Evolutionary conservation across 176 grass and related monocot genomes (phyloP).

Genomic region (Paspalum notatum): DNA sequence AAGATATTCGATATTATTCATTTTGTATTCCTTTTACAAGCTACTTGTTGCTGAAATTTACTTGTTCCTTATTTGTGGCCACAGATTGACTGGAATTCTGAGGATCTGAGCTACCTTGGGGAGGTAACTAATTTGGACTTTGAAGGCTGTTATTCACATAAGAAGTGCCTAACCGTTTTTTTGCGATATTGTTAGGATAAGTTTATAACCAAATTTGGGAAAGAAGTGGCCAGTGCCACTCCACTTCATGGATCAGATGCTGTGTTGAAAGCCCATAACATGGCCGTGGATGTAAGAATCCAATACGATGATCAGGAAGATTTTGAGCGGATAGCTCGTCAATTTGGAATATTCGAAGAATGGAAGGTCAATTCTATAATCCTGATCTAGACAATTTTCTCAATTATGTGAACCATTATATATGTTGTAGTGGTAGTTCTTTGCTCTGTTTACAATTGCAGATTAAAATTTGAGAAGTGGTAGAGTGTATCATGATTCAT

Average conservation of each 20-base stretch:
- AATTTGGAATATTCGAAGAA: slow-evolving; percentile 99
- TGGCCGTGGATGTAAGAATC: slow-evolving; percentile 79
- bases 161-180: slow-evolving; percentile 21
- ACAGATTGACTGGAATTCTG: slow-evolving; percentile 94
- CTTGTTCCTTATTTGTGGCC: slow-evolving; percentile 27
- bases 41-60: slow-evolving; percentile 32
- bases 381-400: neutral
- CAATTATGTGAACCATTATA: neutral
- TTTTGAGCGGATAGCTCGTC: slow-evolving; percentile 85
- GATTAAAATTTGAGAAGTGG: slow-evolving; percentile 9
- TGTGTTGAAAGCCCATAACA: slow-evolving; percentile 63
- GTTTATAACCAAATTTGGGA: slow-evolving; percentile 64
- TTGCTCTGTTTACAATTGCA: slow-evolving; percentile 20
- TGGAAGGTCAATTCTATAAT: slow-evolving; percentile 79
- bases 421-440: slow-evolving; percentile 6
- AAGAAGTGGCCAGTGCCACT: slow-evolving; percentile 71
- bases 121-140: slow-evolving; percentile 66
- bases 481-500: neutral
- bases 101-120: slow-evolving; percentile 76
- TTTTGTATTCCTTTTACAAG: slow-evolving; percentile 19
- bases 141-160: slow-evolving; percentile 5
- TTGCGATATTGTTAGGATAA: slow-evolving; percentile 60
- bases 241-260: slow-evolving; percentile 72
- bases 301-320: slow-evolving; percentile 73
- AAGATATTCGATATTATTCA: slow-evolving; percentile 5